Evolutionary conservation across 306 rosid species (phyloP).

Genomic region (Acacia melanoxylon): DNA sequence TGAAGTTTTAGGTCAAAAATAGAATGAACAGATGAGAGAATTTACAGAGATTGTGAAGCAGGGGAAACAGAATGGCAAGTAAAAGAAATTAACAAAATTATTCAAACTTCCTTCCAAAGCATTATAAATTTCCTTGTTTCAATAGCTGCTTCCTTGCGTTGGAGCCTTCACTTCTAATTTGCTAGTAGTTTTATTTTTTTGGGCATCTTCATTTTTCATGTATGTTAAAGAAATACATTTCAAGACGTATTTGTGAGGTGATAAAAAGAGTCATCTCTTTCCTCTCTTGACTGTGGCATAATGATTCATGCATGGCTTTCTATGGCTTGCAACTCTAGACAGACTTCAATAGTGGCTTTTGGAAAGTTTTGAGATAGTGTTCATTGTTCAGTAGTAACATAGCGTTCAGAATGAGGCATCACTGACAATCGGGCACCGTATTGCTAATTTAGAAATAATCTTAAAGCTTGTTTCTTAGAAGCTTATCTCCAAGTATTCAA

Average conservation of each 20-base stretch:
- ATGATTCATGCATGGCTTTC: background rate
- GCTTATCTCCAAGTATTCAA: background rate
- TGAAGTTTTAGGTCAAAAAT: background rate
- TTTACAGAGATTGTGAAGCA: background rate
- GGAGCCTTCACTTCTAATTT: background rate
- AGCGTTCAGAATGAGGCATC: background rate
- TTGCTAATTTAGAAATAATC: background rate
- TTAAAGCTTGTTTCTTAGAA: background rate
- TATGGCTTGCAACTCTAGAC: background rate
- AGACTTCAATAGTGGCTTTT: background rate
- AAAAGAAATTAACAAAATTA: background rate
- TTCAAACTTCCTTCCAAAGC: background rate
- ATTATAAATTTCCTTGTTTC: background rate
- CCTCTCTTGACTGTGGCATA: background rate
- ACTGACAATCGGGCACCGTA: background rate
- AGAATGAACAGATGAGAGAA: background rate
- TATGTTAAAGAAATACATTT: background rate
- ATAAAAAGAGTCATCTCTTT: background rate
- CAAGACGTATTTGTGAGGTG: background rate
- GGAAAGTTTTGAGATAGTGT: slow-evolving; percentile 8
- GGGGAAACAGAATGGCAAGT: background rate
- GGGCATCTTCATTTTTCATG: slow-evolving; percentile 11
- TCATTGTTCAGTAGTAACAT: background rate
- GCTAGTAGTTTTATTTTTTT: background rate
- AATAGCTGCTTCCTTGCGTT: background rate